Base-by-base conservation (phyloP, 176 grass and related monocot species). In the Raddia guianensis region DNA sequence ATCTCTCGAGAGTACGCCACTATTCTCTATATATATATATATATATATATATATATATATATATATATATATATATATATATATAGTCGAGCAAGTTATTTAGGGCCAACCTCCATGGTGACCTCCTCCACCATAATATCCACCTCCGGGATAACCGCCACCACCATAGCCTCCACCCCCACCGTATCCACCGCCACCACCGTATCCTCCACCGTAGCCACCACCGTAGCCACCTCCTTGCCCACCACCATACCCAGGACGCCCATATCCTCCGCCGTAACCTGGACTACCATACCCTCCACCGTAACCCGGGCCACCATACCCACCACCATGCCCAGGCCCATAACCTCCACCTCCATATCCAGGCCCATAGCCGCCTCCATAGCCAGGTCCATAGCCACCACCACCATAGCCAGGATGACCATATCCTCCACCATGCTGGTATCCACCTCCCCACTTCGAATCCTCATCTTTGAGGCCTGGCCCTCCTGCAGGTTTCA, bases 391-490 rank as follows among this genome's bases (percentile, higher is more conserved):
- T 12, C 27, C 60, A 51, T 45, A 70, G 2, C 78, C 66, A 9
- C 69, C 51, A 12, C 14, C 48, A 4, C 35, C 49, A 3, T 66
- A 8, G 27, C 27, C 27, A 27, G 27, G 27, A 27, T 27, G 27
- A 4, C 80, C 70, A 45, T 85, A 72, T 53, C 81, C 61, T 7
- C 8, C 49, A 66, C n/a, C 6, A 46, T 60, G 54, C 18, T 74
- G 50, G 19, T 80, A 33, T 49, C 21, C 54, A 27, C 62, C 77
- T 73, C 9, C 66, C 83, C 63, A 80, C 32, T 86, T 75, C 1
- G 27, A 27, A 27, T 27, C 27, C 44, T 81, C 62, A 18, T 86
- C 32, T n/a, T 75, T 50, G 46, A 51, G 8, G 20, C 44, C 62
- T 1, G 69, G 2, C 2, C 5, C 70, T 60, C 32, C 52, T 45